Evolutionary conservation across 768 basidiomycete species (phyloP).

Genomic region (Pilatotrama ljubarskyi): DNA sequence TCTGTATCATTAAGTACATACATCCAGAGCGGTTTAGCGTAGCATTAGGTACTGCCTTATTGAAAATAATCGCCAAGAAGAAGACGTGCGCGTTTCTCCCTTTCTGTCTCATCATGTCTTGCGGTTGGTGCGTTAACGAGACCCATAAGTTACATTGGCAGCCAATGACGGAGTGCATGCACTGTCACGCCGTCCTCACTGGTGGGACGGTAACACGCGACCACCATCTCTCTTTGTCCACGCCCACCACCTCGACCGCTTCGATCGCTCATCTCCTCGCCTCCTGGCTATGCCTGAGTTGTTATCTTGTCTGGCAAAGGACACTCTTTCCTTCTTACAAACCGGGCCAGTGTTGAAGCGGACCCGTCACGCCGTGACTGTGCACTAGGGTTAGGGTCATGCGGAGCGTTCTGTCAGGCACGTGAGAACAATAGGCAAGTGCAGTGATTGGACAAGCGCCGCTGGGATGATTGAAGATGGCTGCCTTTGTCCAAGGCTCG

Average conservation of each 20-base stretch:
- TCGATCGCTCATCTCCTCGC: too few relatives aligned
- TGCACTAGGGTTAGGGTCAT: conserved; percentile 3
- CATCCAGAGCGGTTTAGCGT: conserved; percentile 14
- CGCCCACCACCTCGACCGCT: neutral
- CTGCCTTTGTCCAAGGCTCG: conserved; percentile 2
- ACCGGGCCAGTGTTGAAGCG: neutral
- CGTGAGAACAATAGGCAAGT: conserved; percentile 19
- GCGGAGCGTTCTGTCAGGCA: conserved; percentile 1
- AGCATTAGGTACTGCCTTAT: conserved; percentile 13
- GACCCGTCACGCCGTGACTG: conserved; percentile 15
- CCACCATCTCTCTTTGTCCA: neutral
- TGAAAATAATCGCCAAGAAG: conserved; percentile 13
- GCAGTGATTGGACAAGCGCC: neutral
- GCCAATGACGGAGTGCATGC: conserved; percentile 3
- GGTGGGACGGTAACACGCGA: neutral
- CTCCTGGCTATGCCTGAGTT: neutral
- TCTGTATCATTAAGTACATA: conserved; percentile 23
- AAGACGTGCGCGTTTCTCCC: neutral
- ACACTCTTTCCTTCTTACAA: conserved; percentile 5
- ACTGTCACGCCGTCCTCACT: conserved; percentile 1
- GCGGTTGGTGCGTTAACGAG: neutral
- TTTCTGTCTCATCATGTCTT: neutral
- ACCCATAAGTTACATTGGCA: too few relatives aligned
- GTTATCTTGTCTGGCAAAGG: neutral
- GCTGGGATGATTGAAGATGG: neutral